Percentiles rank a stretch among this genome's conserved stretches.
phyloP scores from a whole-genome alignment of 1,284 basidiomycete genomes.

The Rhodotorula sp. region DNA sequence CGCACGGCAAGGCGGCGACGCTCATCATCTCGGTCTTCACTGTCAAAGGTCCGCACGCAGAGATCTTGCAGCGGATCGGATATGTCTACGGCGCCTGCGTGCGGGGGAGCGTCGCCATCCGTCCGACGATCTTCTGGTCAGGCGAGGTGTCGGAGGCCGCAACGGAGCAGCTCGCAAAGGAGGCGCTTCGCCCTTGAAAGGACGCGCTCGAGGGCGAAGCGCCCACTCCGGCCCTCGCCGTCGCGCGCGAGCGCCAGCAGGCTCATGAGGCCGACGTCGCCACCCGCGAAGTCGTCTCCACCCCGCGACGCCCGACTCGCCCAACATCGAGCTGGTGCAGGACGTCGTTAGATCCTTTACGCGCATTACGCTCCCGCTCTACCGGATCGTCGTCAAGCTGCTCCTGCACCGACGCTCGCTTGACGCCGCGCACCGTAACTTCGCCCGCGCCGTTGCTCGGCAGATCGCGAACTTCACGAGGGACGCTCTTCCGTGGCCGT shows the following conservation, averaged over 20 bases:
- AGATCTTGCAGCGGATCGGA: constrained; percentile 73
- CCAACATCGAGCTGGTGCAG: constrained; percentile 72
- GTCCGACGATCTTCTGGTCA: constrained; percentile 29
- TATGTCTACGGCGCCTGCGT: constrained; percentile 73
- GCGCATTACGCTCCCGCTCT: constrained; percentile 73
- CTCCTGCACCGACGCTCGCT: constrained; percentile 72
- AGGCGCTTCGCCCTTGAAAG: too few species aligned
- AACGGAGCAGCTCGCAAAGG: constrained; percentile 24
- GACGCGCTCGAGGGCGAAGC: constrained; percentile 28
- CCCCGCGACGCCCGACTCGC: constrained; percentile 53
- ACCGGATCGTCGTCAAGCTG: constrained; percentile 80
- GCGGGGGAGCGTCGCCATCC: constrained; percentile 72
- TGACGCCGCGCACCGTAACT: constrained; percentile 73
- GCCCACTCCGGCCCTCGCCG: constrained; percentile 4
- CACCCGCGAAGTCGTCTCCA: constrained; percentile 37
- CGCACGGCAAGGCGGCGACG: constrained; percentile 74
- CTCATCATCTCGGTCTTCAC: constrained; percentile 73
- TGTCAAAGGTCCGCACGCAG: constrained; percentile 56
- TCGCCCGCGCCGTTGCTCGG: constrained; percentile 67
- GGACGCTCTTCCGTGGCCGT: constrained; percentile 64
- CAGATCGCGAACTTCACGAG: constrained; percentile 71
- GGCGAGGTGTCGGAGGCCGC: constrained; percentile 31
- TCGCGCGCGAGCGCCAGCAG: constrained; percentile 14
- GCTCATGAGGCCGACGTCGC: constrained; percentile 25
- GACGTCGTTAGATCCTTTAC: constrained; percentile 79